Percentiles rank a stretch among this genome's conserved stretches.
Evolutionary conservation across 148 eudicot species (phyloP).

Genomic region (Fagopyrum esculentum): DNA sequence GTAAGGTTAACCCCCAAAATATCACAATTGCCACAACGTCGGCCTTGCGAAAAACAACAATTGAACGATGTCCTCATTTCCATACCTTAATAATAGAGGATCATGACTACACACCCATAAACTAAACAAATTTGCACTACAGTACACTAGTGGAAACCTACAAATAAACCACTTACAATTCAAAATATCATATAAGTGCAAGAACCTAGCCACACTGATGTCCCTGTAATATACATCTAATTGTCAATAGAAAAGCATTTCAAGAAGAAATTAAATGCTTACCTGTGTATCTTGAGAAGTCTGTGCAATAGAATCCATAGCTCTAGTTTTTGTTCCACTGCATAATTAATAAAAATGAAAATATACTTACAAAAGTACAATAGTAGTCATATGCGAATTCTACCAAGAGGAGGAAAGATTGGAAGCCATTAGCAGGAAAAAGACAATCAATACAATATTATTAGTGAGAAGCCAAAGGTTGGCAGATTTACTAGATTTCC

Average conservation of each 20-base stretch:
- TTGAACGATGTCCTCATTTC: background rate
- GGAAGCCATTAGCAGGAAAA: background rate
- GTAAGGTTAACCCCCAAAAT: background rate
- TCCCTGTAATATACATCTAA: background rate
- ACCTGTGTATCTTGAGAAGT: constrained; percentile 8
- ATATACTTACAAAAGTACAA: background rate
- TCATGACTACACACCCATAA: background rate
- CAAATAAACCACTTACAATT: background rate
- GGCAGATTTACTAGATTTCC: too few species aligned
- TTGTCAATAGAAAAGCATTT: constrained; percentile 1
- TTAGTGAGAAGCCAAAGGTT: too few species aligned
- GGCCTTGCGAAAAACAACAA: background rate
- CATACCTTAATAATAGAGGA: background rate
- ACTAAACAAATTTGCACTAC: background rate
- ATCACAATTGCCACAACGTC: background rate
- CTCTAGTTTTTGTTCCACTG: background rate
- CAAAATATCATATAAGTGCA: background rate
- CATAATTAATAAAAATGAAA: background rate
- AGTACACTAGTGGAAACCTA: background rate
- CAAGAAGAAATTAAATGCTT: background rate
- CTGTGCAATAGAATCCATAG: constrained; percentile 9
- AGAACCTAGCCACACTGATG: background rate
- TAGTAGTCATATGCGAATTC: background rate
- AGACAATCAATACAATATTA: background rate
- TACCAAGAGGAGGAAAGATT: background rate